Base-by-base conservation (phyloP, 352 stramenopile species). In the Phytophthora idaei region DNA sequence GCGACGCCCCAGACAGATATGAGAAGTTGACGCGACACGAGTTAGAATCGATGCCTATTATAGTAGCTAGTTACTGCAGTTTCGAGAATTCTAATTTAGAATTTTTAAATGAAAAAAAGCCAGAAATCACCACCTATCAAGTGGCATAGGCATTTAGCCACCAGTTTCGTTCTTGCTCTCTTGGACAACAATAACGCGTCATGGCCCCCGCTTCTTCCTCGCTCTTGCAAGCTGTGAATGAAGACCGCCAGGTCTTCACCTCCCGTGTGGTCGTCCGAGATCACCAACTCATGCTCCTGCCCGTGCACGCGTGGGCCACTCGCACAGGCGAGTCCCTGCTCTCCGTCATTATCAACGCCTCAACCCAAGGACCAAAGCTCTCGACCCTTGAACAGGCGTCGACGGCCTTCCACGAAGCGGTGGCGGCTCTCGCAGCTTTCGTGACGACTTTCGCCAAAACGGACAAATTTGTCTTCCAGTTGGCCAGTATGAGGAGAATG, bases 401-500 rank as follows among this genome's bases (percentile, higher is more conserved):
- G 36, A 42, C 12, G 10, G 29, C 29, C 29, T 34, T 34, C 29
- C 64, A 44, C 12, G 12, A 63, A 10, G 51, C 54, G 2, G 36
- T 46, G 8, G 9, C 34, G 3, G n/a, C 14, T 0, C 36, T 64
- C n/a, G 15, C 5, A 5, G 34, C 27, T 6, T 68, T 75, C 29
- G 58, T 14, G 3, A 36, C 39, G 1, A 73, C 64, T 11, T 77
- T 77, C 42, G 28, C 48, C 15, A 64, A 74, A 37, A 70, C 50
- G 49, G 15, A 60, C 34, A 34, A 37, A 44, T 59, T 73, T 53
- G 57, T 67, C 21, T 21, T 21, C 21, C 21, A 21, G 21, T 21
- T 21, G 21, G 21, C 21, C 21, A 21, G 21, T 21, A 21, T 21
- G 21, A 21, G 21, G 21, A 21, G 21, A 21, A 21, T 21, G 21